phyloP scores from a whole-genome alignment of 306 rosid species.

The Benincasa hispida region DNA sequence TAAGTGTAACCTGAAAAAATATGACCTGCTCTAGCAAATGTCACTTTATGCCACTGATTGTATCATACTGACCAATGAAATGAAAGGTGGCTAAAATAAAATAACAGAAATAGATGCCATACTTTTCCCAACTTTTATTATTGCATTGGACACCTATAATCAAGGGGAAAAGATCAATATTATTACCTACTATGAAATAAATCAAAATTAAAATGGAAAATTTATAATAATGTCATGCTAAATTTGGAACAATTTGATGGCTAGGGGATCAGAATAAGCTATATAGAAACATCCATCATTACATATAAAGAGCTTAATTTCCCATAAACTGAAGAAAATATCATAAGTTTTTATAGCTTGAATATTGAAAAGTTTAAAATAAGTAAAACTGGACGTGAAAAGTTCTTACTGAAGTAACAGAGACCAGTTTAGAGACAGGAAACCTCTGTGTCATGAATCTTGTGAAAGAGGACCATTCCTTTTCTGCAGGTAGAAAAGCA shows the following conservation, averaged over 20 bases:
- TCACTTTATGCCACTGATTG: neutral
- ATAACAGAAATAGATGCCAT: constrained; percentile 23
- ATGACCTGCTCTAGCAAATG: constrained; percentile 3
- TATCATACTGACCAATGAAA: neutral
- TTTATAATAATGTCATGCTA: neutral
- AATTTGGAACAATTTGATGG: neutral
- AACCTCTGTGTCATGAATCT: constrained; percentile 75
- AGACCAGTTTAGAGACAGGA: constrained; percentile 71
- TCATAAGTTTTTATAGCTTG: neutral
- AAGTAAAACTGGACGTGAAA: neutral
- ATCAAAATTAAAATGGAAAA: neutral
- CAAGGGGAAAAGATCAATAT: constrained; percentile 8
- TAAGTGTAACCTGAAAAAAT: constrained; percentile 7
- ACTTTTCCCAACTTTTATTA: constrained; percentile 73
- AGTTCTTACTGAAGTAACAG: constrained; percentile 56
- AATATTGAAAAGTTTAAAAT: neutral
- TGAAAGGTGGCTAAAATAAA: constrained; percentile 3
- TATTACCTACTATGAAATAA: neutral
- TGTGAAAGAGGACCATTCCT: constrained; percentile 77
- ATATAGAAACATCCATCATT: neutral
- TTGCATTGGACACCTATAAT: constrained; percentile 61
- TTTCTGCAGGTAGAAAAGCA: constrained; percentile 22
- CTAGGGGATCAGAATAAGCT: neutral
- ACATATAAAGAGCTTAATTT: neutral
- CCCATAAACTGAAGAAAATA: neutral